Evolutionary conservation across 176 grass and related monocot genomes (phyloP), one percentile per base, ranked within the genome.

Genomic region (Luzula sylvatica): DNA sequence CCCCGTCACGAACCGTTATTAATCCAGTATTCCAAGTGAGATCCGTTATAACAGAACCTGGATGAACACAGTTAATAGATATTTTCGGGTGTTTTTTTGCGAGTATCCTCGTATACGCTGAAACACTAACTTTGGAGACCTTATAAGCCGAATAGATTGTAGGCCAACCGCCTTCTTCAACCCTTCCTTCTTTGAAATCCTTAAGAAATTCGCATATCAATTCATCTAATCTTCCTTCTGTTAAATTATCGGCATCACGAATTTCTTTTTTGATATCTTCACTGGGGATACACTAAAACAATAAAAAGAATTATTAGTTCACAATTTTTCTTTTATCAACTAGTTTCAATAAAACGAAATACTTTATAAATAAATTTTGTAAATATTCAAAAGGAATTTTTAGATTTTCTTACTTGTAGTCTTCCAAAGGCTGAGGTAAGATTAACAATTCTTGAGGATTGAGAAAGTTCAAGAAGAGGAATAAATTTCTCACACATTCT

Each of bases 31-130:
- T 65, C 11, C 3, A n/a, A 25, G 65, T 79, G 8, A 79, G 11
- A 21, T 79, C 79, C 1, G 79, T 83, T 65, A 71, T 69, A 3
- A 83, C 71, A 29, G 38, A 88, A 5, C 84, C 84, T 0, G 79
- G 79, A 3, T 58, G n/a, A 25, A 42, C 51, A 32, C 78, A 83
- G 39, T 83, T 88, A 4, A 79, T 55, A 48, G 50, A 73, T 13
- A 88, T 40, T 20, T 12, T 46, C 0, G 70, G 53, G 24, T 75
- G 52, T 50, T 26, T 65, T 56, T 30, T 69, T 0, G 74, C 78
- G 1, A 82, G 69, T 8, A 76, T 28, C 63, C 75, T 83, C 23
- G 79, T 47, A 57, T 83, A 83, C 12, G 75, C 51, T 30, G 66
- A 68, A 23, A 76, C 3, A 20, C 52, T 44, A 0, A 53, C 67